Percentiles rank a stretch among this genome's conserved stretches.
phyloP scores from a whole-genome alignment of 805 yeast genomes.

The Yamadazyma ubonensis region DNA sequence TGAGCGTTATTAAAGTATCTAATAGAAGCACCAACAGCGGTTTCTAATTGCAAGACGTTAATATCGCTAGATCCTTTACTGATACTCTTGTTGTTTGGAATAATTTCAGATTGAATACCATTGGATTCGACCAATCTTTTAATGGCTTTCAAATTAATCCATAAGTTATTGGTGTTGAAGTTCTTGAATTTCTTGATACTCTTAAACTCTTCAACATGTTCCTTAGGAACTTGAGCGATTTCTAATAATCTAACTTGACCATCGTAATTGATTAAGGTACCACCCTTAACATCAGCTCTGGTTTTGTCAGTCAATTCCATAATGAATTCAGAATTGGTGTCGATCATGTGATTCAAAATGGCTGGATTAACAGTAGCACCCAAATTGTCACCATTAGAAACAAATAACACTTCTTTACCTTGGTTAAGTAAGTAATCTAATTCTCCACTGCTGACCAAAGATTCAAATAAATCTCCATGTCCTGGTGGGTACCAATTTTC shows the following conservation, averaged over 20 bases:
- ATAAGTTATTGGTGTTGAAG: slow-evolving; percentile 96
- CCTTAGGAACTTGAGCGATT: slow-evolving; percentile 98
- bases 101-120: slow-evolving; percentile 85
- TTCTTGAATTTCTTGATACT: slow-evolving; percentile 96
- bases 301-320: slow-evolving; percentile 99
- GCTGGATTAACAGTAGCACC: slow-evolving; percentile 97
- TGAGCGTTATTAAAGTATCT: slow-evolving; percentile 93
- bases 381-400: slow-evolving; percentile 96
- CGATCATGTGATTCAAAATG: slow-evolving; percentile 89
- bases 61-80: slow-evolving; percentile 73
- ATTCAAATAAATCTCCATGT: slow-evolving; percentile 96
- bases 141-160: slow-evolving; percentile 94
- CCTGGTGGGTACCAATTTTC: slow-evolving; percentile 99
- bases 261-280: slow-evolving; percentile 93
- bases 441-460: slow-evolving; percentile 86
- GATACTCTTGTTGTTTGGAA: slow-evolving; percentile 89
- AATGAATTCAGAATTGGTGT: slow-evolving; percentile 87
- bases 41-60: slow-evolving; percentile 91
- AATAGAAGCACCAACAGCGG: slow-evolving; percentile 99
- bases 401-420: slow-evolving; percentile 93
- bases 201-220: slow-evolving; percentile 96
- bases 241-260: slow-evolving; percentile 93
- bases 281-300: slow-evolving; percentile 99
- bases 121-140: slow-evolving; percentile 86
- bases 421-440: slow-evolving; percentile 84